These are phyloP conservation scores for Begonia loranthoides DNA, from an alignment of 306 rosid genomes.

Conservation along the genomic window DNA sequence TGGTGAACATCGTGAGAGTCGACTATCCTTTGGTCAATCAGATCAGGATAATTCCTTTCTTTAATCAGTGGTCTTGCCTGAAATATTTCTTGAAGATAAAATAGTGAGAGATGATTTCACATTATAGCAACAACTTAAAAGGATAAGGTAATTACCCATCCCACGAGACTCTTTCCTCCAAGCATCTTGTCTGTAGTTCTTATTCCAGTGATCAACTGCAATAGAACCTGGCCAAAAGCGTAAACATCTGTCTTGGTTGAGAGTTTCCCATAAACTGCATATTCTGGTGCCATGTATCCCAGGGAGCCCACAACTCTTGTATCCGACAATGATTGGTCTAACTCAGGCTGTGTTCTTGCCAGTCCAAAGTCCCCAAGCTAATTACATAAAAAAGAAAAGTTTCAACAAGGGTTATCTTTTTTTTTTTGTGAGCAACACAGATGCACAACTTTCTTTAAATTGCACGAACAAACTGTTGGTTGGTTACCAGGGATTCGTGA, in stretches of 20 bases:
- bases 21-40: slow-evolving; percentile 47
- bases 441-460: no score
- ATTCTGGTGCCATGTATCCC: slow-evolving; percentile 93
- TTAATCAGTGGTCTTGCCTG: slow-evolving; percentile 60
- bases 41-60: slow-evolving; percentile 64
- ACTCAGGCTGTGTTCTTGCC: slow-evolving; percentile 48
- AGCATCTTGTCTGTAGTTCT: slow-evolving; percentile 57
- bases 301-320: slow-evolving; percentile 66
- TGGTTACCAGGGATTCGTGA: slow-evolving; percentile 51
- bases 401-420: background rate
- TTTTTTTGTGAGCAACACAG: no score
- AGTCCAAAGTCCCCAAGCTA: slow-evolving; percentile 90
- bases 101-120: no score
- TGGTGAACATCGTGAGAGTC: slow-evolving; percentile 46
- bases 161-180: slow-evolving; percentile 74
- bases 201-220: slow-evolving; percentile 75
- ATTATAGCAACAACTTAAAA: background rate
- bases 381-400: slow-evolving; percentile 9
- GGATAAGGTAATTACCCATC: slow-evolving; percentile 50
- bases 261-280: slow-evolving; percentile 73
- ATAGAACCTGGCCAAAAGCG: slow-evolving; percentile 70
- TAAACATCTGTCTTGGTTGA: slow-evolving; percentile 79
- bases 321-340: slow-evolving; percentile 26
- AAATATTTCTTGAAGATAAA: background rate
- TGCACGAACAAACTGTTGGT: background rate